phyloP scores from a whole-genome alignment of 768 basidiomycete species.

The Pluteus cervinus region DNA sequence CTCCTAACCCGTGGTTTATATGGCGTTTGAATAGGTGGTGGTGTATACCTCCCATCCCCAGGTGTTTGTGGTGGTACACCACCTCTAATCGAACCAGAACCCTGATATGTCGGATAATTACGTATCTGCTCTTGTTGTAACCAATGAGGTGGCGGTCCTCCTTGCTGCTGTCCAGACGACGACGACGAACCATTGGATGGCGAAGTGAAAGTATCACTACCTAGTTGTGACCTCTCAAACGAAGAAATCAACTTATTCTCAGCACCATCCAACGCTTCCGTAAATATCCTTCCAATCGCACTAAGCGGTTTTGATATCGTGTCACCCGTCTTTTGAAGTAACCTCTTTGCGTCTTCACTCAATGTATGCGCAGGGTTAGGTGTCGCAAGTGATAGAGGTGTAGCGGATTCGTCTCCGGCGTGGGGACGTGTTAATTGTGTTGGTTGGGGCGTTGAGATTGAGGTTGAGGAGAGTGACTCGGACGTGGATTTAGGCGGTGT shows the following conservation, averaged over 20 bases:
- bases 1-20: conserved; percentile 70
- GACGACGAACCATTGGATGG: too few relatives aligned
- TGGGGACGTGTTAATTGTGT: conserved; percentile 35
- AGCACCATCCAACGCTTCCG: conserved; percentile 70
- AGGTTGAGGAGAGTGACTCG: conserved; percentile 35
- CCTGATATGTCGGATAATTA: too few relatives aligned
- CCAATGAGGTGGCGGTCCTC: conserved; percentile 24
- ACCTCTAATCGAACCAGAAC: too few relatives aligned
- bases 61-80: conserved; percentile 16
- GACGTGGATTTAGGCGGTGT: conserved; percentile 12
- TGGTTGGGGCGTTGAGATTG: conserved; percentile 22
- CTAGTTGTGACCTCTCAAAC: conserved; percentile 51
- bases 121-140: conserved; percentile 34
- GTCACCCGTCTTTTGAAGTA: conserved; percentile 88
- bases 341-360: conserved; percentile 69
- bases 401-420: conserved; percentile 86
- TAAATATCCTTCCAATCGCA: conserved; percentile 84
- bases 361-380: conserved; percentile 47
- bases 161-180: conserved; percentile 7
- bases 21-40: conserved; percentile 51
- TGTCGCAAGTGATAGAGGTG: conserved; percentile 61
- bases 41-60: conserved; percentile 16
- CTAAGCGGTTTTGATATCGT: conserved; percentile 87
- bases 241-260: conserved; percentile 62
- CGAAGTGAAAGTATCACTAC: conserved; percentile 17